phyloP scores from a whole-genome alignment of 2,329 filamentous ascomycete genomes.

The Fusarium bactridioides region DNA sequence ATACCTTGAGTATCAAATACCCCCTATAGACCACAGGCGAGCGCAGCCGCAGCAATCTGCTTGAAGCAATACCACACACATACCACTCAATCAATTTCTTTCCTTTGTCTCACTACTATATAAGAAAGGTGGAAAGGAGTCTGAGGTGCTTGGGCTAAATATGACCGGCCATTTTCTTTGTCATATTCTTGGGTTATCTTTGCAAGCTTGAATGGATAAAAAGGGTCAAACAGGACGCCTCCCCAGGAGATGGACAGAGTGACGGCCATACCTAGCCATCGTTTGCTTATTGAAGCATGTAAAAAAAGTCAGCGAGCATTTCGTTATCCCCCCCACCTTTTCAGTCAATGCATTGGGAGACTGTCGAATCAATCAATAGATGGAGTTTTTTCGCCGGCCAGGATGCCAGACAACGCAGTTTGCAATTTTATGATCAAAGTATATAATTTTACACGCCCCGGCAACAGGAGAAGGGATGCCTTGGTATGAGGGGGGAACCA shows the following conservation, averaged over 20 bases:
- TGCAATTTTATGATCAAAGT: constrained; percentile 36
- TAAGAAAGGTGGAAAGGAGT: constrained; percentile 40
- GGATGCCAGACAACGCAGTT: constrained; percentile 34
- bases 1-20: constrained; percentile 48
- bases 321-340: constrained; percentile 12
- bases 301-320: constrained; percentile 38
- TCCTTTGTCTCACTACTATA: constrained; percentile 44
- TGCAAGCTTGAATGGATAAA: constrained; percentile 16
- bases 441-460: constrained; percentile 33
- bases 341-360: constrained; percentile 21
- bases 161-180: constrained; percentile 33
- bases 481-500: background rate
- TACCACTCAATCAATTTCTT: constrained; percentile 42
- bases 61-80: constrained; percentile 42
- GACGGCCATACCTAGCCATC: constrained; percentile 6
- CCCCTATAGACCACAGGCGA: constrained; percentile 50
- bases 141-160: constrained; percentile 37
- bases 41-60: constrained; percentile 40
- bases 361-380: constrained; percentile 22
- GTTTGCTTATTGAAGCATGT: constrained; percentile 36
- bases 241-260: constrained; percentile 2
- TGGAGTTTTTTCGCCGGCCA: constrained; percentile 26
- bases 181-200: constrained; percentile 27
- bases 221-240: constrained; percentile 32
- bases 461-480: constrained; percentile 15